These are phyloP conservation scores for Andalucia godoyi DNA, from an alignment of 78 protist genomes.

Conservation along the genomic window DNA sequence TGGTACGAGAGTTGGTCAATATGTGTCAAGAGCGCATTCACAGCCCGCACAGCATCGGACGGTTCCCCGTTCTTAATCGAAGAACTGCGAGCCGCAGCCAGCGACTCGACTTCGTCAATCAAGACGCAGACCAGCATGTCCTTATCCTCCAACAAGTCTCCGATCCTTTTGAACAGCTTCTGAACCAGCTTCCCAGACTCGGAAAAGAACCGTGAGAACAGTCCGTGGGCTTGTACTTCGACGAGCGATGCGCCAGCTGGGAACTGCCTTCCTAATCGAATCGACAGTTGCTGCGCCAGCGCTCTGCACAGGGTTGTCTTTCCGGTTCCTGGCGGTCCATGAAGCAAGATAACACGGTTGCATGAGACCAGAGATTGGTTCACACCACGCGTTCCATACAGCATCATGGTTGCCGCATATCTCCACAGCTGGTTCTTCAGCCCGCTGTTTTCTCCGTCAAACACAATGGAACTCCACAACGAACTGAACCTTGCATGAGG, in stretches of 20 bases:
- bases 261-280: conserved; percentile 27
- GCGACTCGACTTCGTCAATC: conserved; percentile 81
- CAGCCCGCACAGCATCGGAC: conserved; percentile 89
- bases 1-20: conserved; percentile 55
- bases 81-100: conserved; percentile 73
- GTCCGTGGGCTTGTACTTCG: conserved; percentile 72
- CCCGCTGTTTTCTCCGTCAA: conserved; percentile 14
- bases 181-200: conserved; percentile 94
- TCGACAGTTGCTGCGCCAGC: conserved; percentile 82
- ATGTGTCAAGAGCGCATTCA: conserved; percentile 95
- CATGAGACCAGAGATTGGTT: conserved; percentile 34
- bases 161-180: conserved; percentile 56
- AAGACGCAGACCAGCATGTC: conserved; percentile 42
- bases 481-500: conserved; percentile 45
- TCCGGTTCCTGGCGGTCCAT: conserved; percentile 97
- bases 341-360: conserved; percentile 67
- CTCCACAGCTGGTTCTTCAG: conserved; percentile 32
- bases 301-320: conserved; percentile 76
- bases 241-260: conserved; percentile 16
- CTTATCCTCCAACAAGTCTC: conserved; percentile 38
- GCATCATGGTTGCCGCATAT: conserved; percentile 30
- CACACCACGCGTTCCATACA: conserved; percentile 23
- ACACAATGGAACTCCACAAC: conserved; percentile 49
- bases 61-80: conserved; percentile 79
- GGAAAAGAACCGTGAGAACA: conserved; percentile 91